Base-by-base conservation (phyloP, 345 rosid species). In the Reutealis trisperma region DNA sequence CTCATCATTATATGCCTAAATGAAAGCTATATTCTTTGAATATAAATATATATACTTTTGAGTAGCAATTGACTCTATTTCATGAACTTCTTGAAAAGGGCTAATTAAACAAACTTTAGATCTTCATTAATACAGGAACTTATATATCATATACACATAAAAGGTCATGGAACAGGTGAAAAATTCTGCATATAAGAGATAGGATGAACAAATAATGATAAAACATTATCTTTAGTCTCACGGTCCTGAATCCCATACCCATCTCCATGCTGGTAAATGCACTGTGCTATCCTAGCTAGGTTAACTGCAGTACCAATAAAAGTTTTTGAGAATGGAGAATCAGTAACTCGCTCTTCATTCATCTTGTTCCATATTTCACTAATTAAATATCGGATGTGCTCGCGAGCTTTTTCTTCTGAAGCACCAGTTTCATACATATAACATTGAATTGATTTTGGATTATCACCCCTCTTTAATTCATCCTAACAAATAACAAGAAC, bases 361-460 rank as follows among this genome's bases (percentile, higher is more conserved):
- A 75, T 44, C 62, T 71, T 82, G 67, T 88, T 83, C 89, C 87
- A 88, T 45, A 78, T 60, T 19, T 64, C 72, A 10, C 24, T 11
- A 25, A 88, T 83, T 81, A 86, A 63, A 4, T 61, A 27, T 15
- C n/a, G 16, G 6, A 80, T 11, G 19, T 85, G 70, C 0, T 65
- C 42, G 5, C 83, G 77, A 0, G 89, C 83, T 32, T 72, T 37
- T 16, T 80, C 81, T 70, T 80, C 84, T 0, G 81, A 76, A n/a
- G 67, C 79, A 42, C 83, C 83, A 0, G 55, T 82, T 24, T 86
- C 87, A 2, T 70, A 55, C 87, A 86, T 83, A 72, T 86, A 78
- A 42, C 81, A 81, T 9, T 81, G 76, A 14, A 82, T 75, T 19
- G 83, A 66, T 67, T 79, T 82, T 0, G 83, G 73, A 15, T 68